These are phyloP conservation scores for Solanum hybrid DNA, from an alignment of 305 asterid species.

Conservation along the genomic window DNA sequence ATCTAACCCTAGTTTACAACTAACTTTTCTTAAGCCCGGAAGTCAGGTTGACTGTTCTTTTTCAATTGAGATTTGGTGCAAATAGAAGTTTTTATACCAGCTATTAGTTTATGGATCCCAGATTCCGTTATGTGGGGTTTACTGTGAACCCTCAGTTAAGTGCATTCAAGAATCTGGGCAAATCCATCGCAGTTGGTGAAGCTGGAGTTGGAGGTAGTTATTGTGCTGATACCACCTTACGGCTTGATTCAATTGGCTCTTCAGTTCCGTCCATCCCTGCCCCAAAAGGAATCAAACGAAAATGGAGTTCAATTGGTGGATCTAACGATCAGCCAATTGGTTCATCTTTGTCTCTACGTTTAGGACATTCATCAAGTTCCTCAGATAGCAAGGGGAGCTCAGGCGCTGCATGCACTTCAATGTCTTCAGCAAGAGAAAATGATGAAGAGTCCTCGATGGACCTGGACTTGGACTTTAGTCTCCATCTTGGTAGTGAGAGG, in stretches of 20 bases:
- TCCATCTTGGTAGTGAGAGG: constrained; percentile 76
- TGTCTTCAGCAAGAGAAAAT: constrained; percentile 75
- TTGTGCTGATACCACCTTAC: constrained; percentile 68
- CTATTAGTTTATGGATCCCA: constrained; percentile 64
- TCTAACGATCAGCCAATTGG: constrained; percentile 31
- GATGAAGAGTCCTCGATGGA: constrained; percentile 91
- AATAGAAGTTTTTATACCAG: constrained; percentile 34
- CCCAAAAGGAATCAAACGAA: constrained; percentile 68
- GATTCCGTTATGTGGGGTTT: constrained; percentile 60
- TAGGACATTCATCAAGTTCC: constrained; percentile 85
- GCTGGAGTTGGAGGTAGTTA: constrained; percentile 30
- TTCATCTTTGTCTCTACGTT: constrained; percentile 46
- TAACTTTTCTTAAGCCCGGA: constrained; percentile 49
- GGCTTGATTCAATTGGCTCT: constrained; percentile 60
- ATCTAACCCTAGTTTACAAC: constrained; percentile 56
- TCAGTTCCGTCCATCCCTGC: constrained; percentile 27
- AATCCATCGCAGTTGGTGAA: constrained; percentile 42
- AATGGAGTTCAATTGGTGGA: constrained; percentile 44
- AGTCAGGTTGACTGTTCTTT: constrained; percentile 80
- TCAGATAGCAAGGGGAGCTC: constrained; percentile 94
- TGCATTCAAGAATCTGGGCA: constrained; percentile 59
- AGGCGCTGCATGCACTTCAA: constrained; percentile 76
- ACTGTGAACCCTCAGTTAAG: constrained; percentile 53
- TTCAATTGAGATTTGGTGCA: constrained; percentile 33
- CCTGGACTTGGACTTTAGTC: constrained; percentile 77